Evolutionary conservation across 164 flowering plant genomes (phyloP).

Genomic region (Dillenia turbinata): DNA sequence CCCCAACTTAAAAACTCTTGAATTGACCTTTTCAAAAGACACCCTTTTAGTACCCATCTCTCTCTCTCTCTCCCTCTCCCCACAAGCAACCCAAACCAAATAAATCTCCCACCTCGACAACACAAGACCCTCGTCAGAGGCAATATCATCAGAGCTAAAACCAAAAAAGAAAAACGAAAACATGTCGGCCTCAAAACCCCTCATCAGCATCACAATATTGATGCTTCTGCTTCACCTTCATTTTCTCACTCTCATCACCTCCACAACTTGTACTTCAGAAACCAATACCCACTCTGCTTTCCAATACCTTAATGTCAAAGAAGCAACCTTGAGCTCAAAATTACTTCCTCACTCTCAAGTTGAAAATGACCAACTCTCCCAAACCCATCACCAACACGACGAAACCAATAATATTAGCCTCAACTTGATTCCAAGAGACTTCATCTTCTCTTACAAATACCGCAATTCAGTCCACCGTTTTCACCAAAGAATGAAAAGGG

Average conservation of each 20-base stretch:
- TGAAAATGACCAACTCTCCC: conserved; percentile 4
- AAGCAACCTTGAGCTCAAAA: conserved; percentile 18
- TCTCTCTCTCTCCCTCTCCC: neutral
- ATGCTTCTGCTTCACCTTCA: conserved; percentile 9
- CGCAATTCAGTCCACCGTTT: conserved; percentile 29
- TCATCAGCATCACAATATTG: conserved; percentile 3
- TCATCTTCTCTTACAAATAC: conserved; percentile 6
- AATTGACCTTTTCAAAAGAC: too few species aligned
- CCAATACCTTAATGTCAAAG: conserved; percentile 37
- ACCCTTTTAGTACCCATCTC: too few species aligned
- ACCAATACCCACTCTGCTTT: conserved; percentile 20
- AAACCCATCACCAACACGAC: conserved; percentile 1
- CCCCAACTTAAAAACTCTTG: too few species aligned
- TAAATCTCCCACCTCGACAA: conserved; percentile 18
- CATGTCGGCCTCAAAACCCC: conserved; percentile 12
- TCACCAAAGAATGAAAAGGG: conserved; percentile 46
- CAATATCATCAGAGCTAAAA: neutral
- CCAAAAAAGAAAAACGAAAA: conserved; percentile 2
- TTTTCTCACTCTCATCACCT: neutral
- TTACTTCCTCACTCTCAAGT: conserved; percentile 1
- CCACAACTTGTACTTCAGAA: conserved; percentile 15
- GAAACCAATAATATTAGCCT: conserved; percentile 22
- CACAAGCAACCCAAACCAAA: conserved; percentile 14
- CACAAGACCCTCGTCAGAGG: conserved; percentile 2
- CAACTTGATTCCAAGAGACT: conserved; percentile 38